Evolutionary conservation across 768 basidiomycete species (phyloP), one percentile per base, ranked within the genome.

Genomic region (Collybia nuda): DNA sequence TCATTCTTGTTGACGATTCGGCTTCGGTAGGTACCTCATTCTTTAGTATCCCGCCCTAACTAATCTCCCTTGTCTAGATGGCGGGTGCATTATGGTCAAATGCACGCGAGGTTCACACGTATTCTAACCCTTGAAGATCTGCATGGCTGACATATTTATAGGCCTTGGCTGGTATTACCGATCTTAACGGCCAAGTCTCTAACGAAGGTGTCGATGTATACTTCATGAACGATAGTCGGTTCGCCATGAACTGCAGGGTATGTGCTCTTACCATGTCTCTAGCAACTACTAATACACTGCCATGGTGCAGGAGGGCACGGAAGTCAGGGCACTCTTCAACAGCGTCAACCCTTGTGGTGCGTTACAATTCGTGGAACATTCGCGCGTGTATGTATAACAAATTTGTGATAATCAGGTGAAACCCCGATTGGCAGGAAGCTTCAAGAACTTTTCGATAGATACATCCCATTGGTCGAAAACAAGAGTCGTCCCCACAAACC

Each of bases 1-100:
- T 62, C 24, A 48, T 62, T 32, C 45, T 60, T 14, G 43, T 62
- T 26, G 61, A 62, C 22, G 61, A 62, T 48, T 62, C 61, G 8
- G 46, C 50, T 37, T 62, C 61, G 41, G 61, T 60, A 36, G 17
- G 56, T 26, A 18, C 24, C 18, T 32, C 47, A 8, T 14, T 37
- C 23, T 12, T 18, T 36, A 12, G 21, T 45, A 23, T 29, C 8
- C 11, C 6, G 12, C 5, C 3, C 24, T 48, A 17, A 32, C 4
- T n/a, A n/a, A 18, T 2, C 12, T 32, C 12, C 12, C 9, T 24
- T 14, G 12, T 11, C 21, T 32, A 62, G 60, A 62, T 62, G 60
- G 50, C 46, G 7, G 60, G 56, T 3, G 35, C 15, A 7, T 52
- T 59, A 12, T 62, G 60, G 60, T 32, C 44, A 3, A 54, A 57